Evolutionary conservation across 75 land plant genomes (phyloP).

Genomic region (Picea glauca): DNA sequence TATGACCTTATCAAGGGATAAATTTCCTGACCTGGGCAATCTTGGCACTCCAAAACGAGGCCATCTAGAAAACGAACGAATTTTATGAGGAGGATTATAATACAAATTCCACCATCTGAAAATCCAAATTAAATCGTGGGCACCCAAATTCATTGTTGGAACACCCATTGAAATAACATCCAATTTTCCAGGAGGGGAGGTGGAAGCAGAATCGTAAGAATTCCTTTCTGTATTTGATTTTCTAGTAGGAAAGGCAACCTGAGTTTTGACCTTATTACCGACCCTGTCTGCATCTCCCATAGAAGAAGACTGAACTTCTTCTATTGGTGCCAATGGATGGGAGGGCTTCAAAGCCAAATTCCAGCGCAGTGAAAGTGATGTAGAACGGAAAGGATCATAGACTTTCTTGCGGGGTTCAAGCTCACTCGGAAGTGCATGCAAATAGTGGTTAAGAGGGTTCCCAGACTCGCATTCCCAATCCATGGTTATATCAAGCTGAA

Average conservation of each 20-base stretch:
- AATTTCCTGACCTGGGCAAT: constrained; percentile 81
- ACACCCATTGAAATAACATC: constrained; percentile 18
- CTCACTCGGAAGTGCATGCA: constrained; percentile 88
- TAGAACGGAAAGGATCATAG: constrained; percentile 93
- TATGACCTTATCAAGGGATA: constrained; percentile 93
- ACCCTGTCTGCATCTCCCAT: constrained; percentile 9
- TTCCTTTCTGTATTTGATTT: background rate
- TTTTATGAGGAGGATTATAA: constrained; percentile 88
- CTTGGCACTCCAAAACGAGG: constrained; percentile 85
- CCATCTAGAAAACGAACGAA: constrained; percentile 89
- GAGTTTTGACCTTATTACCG: background rate
- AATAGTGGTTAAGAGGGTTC: constrained; percentile 86
- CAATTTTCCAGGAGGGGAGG: constrained; percentile 18
- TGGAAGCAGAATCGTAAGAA: constrained; percentile 20
- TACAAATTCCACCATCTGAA: constrained; percentile 83
- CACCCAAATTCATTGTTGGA: constrained; percentile 68
- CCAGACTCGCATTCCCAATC: constrained; percentile 99
- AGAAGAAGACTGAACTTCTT: constrained; percentile 14
- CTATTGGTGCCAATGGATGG: constrained; percentile 1
- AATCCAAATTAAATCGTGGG: constrained; percentile 91
- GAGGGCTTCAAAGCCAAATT: constrained; percentile 62
- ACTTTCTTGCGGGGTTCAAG: constrained; percentile 62
- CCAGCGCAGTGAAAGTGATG: constrained; percentile 75
- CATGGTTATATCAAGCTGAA: constrained; percentile 81
- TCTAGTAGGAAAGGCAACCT: constrained; percentile 1